Percentiles rank a stretch among this genome's conserved stretches.
Evolutionary conservation across 208 protist genomes (phyloP).

Genomic region (Trypanosoma cruzi): DNA sequence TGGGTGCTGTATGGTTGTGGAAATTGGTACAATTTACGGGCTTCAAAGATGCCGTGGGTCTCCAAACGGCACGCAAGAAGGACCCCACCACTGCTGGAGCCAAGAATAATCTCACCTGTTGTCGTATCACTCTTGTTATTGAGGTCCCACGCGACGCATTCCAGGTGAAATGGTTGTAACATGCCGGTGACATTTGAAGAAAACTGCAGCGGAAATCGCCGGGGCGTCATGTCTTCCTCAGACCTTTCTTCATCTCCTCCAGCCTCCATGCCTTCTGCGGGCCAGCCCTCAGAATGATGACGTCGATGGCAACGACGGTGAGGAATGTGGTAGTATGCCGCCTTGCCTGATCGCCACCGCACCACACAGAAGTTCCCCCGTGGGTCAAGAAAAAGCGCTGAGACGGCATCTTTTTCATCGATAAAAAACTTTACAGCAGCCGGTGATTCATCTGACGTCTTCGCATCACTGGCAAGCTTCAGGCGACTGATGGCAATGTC

Average conservation of each 20-base stretch:
- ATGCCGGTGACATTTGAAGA: background rate
- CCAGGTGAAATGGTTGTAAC: slow-evolving; percentile 20
- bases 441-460: background rate
- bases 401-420: slow-evolving; percentile 31
- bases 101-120: slow-evolving; percentile 40
- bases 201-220: slow-evolving; percentile 16
- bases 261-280: slow-evolving; percentile 12
- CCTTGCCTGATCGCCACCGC: slow-evolving; percentile 40
- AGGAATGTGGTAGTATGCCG: slow-evolving; percentile 48
- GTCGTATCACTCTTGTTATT: slow-evolving; percentile 17
- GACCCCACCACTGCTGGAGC: slow-evolving; percentile 35
- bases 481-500: slow-evolving; percentile 40
- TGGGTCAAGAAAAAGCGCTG: slow-evolving; percentile 45
- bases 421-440: slow-evolving; percentile 18
- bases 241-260: background rate
- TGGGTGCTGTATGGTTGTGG: slow-evolving; percentile 16
- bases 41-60: slow-evolving; percentile 22
- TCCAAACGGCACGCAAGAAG: slow-evolving; percentile 41
- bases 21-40: slow-evolving; percentile 35
- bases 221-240: slow-evolving; percentile 9
- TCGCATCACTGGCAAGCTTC: slow-evolving; percentile 15
- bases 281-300: background rate
- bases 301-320: background rate
- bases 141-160: slow-evolving; percentile 34
- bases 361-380: slow-evolving; percentile 50